phyloP scores from a whole-genome alignment of 805 yeast genomes.

The Teunomyces atbi region DNA sequence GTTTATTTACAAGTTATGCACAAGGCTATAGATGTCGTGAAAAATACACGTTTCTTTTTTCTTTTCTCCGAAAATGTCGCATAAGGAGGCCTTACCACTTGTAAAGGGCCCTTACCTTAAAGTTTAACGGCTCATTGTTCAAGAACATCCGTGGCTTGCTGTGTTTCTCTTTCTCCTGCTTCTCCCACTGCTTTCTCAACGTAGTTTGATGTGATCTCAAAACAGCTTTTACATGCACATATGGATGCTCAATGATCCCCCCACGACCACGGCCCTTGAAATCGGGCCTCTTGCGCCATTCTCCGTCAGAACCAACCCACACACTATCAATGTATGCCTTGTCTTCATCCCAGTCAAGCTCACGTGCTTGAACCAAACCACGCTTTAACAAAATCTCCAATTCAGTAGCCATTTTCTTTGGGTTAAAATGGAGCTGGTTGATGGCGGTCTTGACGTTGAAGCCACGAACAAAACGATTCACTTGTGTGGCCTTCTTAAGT shows the following conservation, averaged over 20 bases:
- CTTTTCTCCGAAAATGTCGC: neutral
- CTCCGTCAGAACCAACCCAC: conserved; percentile 92
- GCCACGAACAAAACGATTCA: conserved; percentile 72
- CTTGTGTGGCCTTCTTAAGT: conserved; percentile 80
- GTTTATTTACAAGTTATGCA: conserved; percentile 5
- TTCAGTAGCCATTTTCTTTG: conserved; percentile 76
- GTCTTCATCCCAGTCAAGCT: conserved; percentile 56
- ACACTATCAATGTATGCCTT: conserved; percentile 71
- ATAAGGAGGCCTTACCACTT: conserved; percentile 30
- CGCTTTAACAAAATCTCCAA: conserved; percentile 70
- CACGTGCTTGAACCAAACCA: conserved; percentile 68
- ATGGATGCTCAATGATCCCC: conserved; percentile 74
- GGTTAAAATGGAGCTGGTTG: conserved; percentile 86
- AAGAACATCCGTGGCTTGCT: conserved; percentile 54
- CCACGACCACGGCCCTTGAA: conserved; percentile 87
- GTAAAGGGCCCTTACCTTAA: conserved; percentile 39
- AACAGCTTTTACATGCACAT: conserved; percentile 77
- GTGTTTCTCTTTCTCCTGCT: conserved; percentile 43
- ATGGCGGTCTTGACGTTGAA: conserved; percentile 75
- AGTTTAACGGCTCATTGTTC: conserved; percentile 44
- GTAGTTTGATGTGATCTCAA: conserved; percentile 66
- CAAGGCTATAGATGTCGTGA: neutral
- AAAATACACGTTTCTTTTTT: neutral
- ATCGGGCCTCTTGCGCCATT: conserved; percentile 67
- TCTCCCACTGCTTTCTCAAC: conserved; percentile 59